phyloP scores from a whole-genome alignment of 805 yeast genomes.

The Saccharomycopsis oosterbeekiorum region DNA sequence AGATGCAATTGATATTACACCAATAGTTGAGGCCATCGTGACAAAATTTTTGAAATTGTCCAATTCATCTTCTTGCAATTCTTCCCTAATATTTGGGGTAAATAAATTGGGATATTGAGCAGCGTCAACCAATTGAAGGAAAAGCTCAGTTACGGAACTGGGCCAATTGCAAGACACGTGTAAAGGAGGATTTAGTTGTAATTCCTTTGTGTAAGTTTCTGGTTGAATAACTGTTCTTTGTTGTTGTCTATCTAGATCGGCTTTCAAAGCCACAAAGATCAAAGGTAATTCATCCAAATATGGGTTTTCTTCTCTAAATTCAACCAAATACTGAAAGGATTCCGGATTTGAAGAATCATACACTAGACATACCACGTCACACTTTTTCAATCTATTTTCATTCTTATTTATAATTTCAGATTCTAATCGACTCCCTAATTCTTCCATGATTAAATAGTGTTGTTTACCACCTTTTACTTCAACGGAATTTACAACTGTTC shows the following conservation, averaged over 20 bases:
- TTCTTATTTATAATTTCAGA: slow-evolving; percentile 66
- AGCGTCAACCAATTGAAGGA: slow-evolving; percentile 80
- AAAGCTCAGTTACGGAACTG: slow-evolving; percentile 72
- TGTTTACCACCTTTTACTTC: slow-evolving; percentile 94
- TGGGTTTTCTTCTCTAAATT: slow-evolving; percentile 51
- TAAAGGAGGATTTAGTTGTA: slow-evolving; percentile 54
- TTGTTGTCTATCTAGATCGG: slow-evolving; percentile 92
- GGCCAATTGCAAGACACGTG: slow-evolving; percentile 91
- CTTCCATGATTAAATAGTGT: slow-evolving; percentile 84
- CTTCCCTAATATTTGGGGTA: slow-evolving; percentile 71
- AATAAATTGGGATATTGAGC: slow-evolving; percentile 70
- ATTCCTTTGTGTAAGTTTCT: slow-evolving; percentile 64
- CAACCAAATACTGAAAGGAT: slow-evolving; percentile 74
- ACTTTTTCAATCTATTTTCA: slow-evolving; percentile 56
- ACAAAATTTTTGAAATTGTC: slow-evolving; percentile 40
- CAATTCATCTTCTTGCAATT: slow-evolving; percentile 36
- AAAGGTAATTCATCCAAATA: slow-evolving; percentile 60
- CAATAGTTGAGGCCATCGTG: slow-evolving; percentile 60
- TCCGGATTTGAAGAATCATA: slow-evolving; percentile 97
- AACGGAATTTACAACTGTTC: slow-evolving; percentile 81
- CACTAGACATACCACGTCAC: slow-evolving; percentile 83
- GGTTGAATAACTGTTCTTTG: slow-evolving; percentile 83
- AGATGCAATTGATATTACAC: slow-evolving; percentile 52
- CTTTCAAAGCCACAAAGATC: slow-evolving; percentile 85
- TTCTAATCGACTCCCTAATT: slow-evolving; percentile 69